A percentile compares a stretch with the other conserved stretches of the same genome.
Evolutionary conservation across 164 flowering plant genomes (phyloP).

Genomic region (Annona squamosa): DNA sequence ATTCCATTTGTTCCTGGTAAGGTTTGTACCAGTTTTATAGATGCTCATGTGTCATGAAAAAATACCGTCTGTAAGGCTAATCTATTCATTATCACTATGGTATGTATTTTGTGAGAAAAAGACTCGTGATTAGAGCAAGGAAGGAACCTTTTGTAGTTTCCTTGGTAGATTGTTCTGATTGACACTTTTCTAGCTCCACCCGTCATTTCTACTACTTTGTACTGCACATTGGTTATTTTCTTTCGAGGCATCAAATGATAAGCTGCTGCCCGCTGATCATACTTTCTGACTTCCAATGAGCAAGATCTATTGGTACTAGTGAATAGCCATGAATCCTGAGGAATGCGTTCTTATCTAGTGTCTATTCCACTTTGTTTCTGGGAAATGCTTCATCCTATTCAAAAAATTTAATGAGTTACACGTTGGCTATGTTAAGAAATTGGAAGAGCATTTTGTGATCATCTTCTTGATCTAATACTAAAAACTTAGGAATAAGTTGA

Average conservation of each 20-base stretch:
- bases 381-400: not conserved
- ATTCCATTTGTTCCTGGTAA: slow-evolving; percentile 68
- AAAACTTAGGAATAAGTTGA: not conserved
- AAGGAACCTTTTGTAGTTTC: not conserved
- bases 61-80: not conserved
- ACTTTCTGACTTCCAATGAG: not conserved
- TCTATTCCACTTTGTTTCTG: not conserved
- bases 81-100: not conserved
- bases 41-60: not conserved
- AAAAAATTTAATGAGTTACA: not conserved
- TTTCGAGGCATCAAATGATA: not conserved
- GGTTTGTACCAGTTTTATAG: slow-evolving; percentile 2
- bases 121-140: too few relatives aligned
- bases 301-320: not conserved
- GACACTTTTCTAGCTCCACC: not conserved
- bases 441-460: not conserved
- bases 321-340: not conserved
- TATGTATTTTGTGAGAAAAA: not conserved
- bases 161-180: not conserved
- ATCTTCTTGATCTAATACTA: not conserved
- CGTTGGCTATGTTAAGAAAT: not conserved
- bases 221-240: not conserved
- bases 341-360: not conserved
- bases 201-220: not conserved
- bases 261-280: not conserved